Percentiles rank a stretch among this genome's conserved stretches.
Conservation (phyloP, 2,329 filamentous ascomycete species). For the Epichloe typhina region DNA sequence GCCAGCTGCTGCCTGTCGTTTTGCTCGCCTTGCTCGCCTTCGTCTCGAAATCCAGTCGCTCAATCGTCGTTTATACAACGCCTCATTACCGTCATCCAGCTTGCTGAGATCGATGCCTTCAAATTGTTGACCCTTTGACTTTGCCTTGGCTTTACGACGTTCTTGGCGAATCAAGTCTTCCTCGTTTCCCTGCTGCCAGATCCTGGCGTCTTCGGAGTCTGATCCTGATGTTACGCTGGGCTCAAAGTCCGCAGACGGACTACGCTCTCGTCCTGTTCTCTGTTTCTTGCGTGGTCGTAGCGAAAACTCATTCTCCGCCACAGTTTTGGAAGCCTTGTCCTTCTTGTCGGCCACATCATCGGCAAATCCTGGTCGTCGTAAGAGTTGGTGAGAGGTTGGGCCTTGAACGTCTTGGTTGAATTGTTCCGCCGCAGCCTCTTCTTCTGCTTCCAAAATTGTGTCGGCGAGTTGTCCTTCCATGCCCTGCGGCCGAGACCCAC, state of each 20-base stretch:
- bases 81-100: conserved; percentile 83
- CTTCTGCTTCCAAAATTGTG: conserved; percentile 70
- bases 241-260: conserved; percentile 35
- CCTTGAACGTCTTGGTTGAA: conserved; percentile 30
- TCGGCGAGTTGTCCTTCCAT: conserved; percentile 60
- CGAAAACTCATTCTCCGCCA: conserved; percentile 38
- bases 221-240: conserved; percentile 20
- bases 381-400: conserved; percentile 54
- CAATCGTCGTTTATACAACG: conserved; percentile 62
- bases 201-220: conserved; percentile 20
- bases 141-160: conserved; percentile 30
- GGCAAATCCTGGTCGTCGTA: conserved; percentile 61
- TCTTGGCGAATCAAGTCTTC: conserved; percentile 25
- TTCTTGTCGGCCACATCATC: conserved; percentile 15
- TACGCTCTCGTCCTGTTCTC: conserved; percentile 22
- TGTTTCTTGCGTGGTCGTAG: conserved; percentile 45
- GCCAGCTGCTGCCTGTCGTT: conserved; percentile 22
- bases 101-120: conserved; percentile 36
- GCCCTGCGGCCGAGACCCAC: conserved; percentile 45
- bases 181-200: conserved; percentile 27
- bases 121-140: conserved; percentile 20
- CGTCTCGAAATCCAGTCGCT: conserved; percentile 55
- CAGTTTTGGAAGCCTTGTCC: neutral
- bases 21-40: conserved; percentile 27
- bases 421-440: conserved; percentile 39